phyloP scores from a whole-genome alignment of 805 yeast species.

The Hanseniaspora mollemarum region DNA sequence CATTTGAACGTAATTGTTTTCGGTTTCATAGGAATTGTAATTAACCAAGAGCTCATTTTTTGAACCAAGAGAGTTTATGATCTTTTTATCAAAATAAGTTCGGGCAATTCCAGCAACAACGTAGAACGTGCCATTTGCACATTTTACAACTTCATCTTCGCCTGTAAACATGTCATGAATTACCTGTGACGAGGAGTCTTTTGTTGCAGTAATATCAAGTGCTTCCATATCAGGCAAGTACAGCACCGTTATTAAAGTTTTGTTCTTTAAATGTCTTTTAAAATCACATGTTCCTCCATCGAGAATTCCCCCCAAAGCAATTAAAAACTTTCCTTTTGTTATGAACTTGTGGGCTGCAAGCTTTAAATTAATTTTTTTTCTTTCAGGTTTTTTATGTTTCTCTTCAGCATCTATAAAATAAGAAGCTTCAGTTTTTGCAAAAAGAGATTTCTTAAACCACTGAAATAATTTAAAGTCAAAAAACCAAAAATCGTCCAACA shows the following conservation, averaged over 20 bases:
- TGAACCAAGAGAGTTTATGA: background rate
- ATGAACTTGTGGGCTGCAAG: slow-evolving; percentile 1
- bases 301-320: slow-evolving; percentile 4
- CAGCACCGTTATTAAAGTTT: background rate
- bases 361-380: background rate
- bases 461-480: slow-evolving; percentile 5
- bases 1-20: background rate
- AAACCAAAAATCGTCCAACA: background rate
- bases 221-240: slow-evolving; percentile 8
- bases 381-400: background rate
- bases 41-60: background rate
- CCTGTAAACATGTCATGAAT: background rate
- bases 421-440: background rate
- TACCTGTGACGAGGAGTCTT: background rate
- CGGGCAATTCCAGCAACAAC: background rate
- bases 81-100: background rate
- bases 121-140: background rate
- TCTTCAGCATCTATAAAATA: background rate
- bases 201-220: background rate
- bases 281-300: background rate
- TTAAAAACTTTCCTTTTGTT: slow-evolving; percentile 1
- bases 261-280: background rate
- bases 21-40: background rate
- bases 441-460: background rate
- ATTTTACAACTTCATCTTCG: background rate